Percentiles rank a stretch among this genome's conserved stretches.
phyloP scores from a whole-genome alignment of 495 filamentous ascomycete genomes.

The Lasiosphaeria ovina region DNA sequence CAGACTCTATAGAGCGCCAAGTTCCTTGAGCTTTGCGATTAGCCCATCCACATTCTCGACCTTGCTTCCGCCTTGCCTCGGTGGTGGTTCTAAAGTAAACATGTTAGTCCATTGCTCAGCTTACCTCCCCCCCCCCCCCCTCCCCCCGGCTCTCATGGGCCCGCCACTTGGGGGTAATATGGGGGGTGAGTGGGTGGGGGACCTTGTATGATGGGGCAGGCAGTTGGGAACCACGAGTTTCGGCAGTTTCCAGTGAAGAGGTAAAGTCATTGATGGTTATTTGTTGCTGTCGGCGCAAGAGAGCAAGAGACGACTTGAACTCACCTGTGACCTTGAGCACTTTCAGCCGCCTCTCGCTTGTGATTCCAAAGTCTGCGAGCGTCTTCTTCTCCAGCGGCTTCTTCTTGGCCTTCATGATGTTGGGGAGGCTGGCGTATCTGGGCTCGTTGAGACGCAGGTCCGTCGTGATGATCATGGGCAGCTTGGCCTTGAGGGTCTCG shows the following conservation, averaged over 20 bases:
- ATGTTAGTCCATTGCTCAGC: neutral
- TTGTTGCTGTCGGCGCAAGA: neutral
- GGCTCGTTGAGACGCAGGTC: conserved; percentile 95
- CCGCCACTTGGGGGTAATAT: too few species aligned
- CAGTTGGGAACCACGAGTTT: too few species aligned
- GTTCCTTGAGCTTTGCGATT: conserved; percentile 87
- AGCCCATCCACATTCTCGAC: conserved; percentile 95
- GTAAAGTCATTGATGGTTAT: neutral
- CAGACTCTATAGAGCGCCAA: conserved; percentile 74
- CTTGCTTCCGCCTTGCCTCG: conserved; percentile 90
- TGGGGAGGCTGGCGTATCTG: conserved; percentile 89
- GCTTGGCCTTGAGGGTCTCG: conserved; percentile 78
- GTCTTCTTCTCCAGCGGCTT: conserved; percentile 93
- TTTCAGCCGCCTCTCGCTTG: conserved; percentile 74
- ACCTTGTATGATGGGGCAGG: too few species aligned
- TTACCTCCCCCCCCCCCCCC: too few species aligned
- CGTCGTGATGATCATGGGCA: conserved; percentile 92
- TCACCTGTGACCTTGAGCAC: conserved; percentile 79
- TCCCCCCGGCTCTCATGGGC: too few species aligned
- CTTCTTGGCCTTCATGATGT: conserved; percentile 99
- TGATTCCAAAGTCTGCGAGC: conserved; percentile 74
- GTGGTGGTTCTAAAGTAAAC: conserved; percentile 66
- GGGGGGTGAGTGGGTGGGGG: too few species aligned
- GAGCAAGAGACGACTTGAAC: conserved; percentile 27
- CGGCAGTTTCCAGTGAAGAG: too few species aligned